Evolutionary conservation across 2,329 filamentous ascomycete genomes (phyloP).

Genomic region (Ceratocystis lukuohia): DNA sequence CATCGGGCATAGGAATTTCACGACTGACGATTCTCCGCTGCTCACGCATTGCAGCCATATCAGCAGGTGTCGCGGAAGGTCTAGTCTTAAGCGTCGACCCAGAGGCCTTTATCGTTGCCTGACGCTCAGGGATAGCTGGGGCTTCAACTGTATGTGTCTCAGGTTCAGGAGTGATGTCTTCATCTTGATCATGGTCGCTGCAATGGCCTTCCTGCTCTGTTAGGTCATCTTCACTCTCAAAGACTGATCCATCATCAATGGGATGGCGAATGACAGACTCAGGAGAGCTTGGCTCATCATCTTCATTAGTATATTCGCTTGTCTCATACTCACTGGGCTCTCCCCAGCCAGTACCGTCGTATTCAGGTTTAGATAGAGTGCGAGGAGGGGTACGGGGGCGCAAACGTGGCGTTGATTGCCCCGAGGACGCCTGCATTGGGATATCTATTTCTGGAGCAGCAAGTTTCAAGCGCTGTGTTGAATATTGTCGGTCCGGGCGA

Average conservation of each 20-base stretch:
- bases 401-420: conserved; percentile 24
- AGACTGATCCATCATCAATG: conserved; percentile 29
- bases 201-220: conserved; percentile 24
- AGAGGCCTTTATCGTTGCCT: conserved; percentile 79
- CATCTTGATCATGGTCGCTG: conserved; percentile 22
- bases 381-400: conserved; percentile 33
- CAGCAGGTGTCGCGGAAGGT: conserved; percentile 74
- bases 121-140: conserved; percentile 60
- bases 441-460: background rate
- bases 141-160: conserved; percentile 38
- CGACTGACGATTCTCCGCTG: conserved; percentile 73
- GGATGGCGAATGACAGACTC: conserved; percentile 82
- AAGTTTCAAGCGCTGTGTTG: conserved; percentile 3
- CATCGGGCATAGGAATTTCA: conserved; percentile 50
- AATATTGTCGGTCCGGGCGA: conserved; percentile 13
- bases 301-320: conserved; percentile 26
- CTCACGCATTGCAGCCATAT: conserved; percentile 73
- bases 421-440: background rate
- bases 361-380: conserved; percentile 44
- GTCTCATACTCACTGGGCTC: conserved; percentile 32
- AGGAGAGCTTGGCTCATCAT: conserved; percentile 58
- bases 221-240: conserved; percentile 24
- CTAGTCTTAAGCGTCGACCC: conserved; percentile 81
- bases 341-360: conserved; percentile 50
- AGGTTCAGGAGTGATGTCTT: conserved; percentile 19